These are phyloP conservation scores for Dipteronia sinensis DNA, from an alignment of 345 rosid genomes.

Conservation along the genomic window DNA sequence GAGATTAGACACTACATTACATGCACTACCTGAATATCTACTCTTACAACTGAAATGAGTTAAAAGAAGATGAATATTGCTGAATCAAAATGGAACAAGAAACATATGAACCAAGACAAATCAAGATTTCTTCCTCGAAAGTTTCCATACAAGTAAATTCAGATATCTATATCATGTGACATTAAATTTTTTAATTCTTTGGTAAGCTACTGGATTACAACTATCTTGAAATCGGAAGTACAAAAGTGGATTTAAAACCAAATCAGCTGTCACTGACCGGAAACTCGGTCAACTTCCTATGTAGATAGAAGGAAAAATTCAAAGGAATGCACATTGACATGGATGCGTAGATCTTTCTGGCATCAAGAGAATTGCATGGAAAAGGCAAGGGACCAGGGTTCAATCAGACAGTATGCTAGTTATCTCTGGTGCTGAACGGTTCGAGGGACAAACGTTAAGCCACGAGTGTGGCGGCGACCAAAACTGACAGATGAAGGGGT, in stretches of 20 bases:
- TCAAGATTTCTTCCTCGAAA: not conserved
- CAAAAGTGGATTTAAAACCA: not conserved
- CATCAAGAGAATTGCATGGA: not conserved
- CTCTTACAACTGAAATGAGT: too few species aligned
- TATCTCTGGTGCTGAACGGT: slow-evolving; percentile 50
- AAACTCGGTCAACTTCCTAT: slow-evolving; percentile 5
- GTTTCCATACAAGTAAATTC: not conserved
- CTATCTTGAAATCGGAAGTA: not conserved
- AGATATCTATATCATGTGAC: not conserved
- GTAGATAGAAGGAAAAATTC: not conserved
- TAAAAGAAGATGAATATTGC: too few species aligned
- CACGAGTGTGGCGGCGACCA: slow-evolving; percentile 76
- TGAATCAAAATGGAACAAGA: too few species aligned
- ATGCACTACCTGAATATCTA: too few species aligned
- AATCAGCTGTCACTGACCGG: not conserved
- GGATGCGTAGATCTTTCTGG: not conserved
- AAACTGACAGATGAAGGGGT: slow-evolving; percentile 81
- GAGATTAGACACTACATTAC: too few species aligned
- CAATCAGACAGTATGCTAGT: not conserved
- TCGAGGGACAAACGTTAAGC: slow-evolving; percentile 75
- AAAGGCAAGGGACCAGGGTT: not conserved
- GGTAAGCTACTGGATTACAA: not conserved
- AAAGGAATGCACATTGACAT: slow-evolving; percentile 7
- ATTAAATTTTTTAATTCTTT: not conserved
- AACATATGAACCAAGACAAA: not conserved